Base-by-base conservation (phyloP, 2,329 filamentous ascomycete genomes). In the Xylaria digitata region DNA sequence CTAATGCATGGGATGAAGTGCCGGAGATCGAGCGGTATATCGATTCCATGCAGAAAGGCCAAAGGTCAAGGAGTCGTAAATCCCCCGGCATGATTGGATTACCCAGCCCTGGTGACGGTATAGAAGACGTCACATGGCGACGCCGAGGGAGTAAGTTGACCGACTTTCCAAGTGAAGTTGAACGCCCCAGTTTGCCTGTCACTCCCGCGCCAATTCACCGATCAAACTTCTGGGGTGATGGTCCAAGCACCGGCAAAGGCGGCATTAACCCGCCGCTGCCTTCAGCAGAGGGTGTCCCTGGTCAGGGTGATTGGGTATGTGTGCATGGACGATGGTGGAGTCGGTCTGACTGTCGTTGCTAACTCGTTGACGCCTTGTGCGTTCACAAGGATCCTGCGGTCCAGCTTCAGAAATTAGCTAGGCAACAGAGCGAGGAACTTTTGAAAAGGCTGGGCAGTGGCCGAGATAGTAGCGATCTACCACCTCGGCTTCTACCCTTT, bases 301-400 rank as follows among this genome's bases (percentile, higher is more conserved):
- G 88, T 79, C 94, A 97, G 85, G 86, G 88, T 77, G 93, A 97
- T 80, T 97, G 95, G 95, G 94, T 97, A 93, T 91, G 93, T 93
- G 85, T 85, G 80, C 85, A 87, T 76, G 85, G 85, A 69, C 78
- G 77, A 69, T 74, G 76, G 71, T 87, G 84, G 81, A 77, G 73
- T 67, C 82, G 82, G 69, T 78, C 80, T 75, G 84, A 86, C 78
- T 87, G 85, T 79, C 80, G 82, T 73, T 88, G 85, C 79, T 81
- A 84, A 72, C 76, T 86, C 75, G 80, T 85, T 87, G 86, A 88
- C 83, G 73, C 82, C 75, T 77, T 83, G 68, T 78, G 76, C 68
- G 73, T 76, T 74, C 74, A 81, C 71, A 85, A 93, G 90, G 90
- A 94, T 80, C 92, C 92, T 67, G 80, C 85, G 73, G 85, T 82